These are phyloP conservation scores for Penicillium sumatraense DNA, from an alignment of 2,329 filamentous ascomycete species.

Conservation along the genomic window DNA sequence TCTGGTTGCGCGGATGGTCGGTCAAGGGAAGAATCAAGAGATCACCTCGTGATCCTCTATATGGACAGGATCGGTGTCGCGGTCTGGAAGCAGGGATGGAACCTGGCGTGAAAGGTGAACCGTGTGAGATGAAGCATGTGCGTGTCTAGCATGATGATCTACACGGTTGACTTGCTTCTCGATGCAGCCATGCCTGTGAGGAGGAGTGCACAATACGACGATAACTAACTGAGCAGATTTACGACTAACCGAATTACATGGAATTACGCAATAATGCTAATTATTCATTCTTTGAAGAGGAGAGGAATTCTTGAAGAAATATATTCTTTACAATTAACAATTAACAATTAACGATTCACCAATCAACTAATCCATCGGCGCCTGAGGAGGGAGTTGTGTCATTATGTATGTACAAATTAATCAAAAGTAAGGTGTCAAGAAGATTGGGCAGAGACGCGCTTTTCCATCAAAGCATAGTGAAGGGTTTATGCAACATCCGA, in stretches of 20 bases:
- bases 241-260: too few species aligned
- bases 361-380: slow-evolving; percentile 1
- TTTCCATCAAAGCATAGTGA: background rate
- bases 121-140: slow-evolving; percentile 12
- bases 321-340: too few species aligned
- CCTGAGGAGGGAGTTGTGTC: slow-evolving; percentile 22
- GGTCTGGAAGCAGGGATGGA: background rate
- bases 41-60: slow-evolving; percentile 22
- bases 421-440: slow-evolving; percentile 2
- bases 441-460: slow-evolving; percentile 6
- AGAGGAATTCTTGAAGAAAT: too few species aligned
- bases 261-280: too few species aligned
- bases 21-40: slow-evolving; percentile 39
- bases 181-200: background rate
- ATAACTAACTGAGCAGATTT: background rate
- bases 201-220: background rate
- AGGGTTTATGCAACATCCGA: background rate
- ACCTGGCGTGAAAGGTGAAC: background rate
- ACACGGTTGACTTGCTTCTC: background rate
- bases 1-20: slow-evolving; percentile 58
- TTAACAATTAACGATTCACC: slow-evolving; percentile 10
- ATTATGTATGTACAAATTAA: slow-evolving; percentile 17
- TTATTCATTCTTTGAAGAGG: too few species aligned
- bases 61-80: background rate
- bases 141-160: slow-evolving; percentile 1